Evolutionary conservation across 2,329 filamentous ascomycete species (phyloP).

Genomic region (Paracorniculantispora psalliotae): DNA sequence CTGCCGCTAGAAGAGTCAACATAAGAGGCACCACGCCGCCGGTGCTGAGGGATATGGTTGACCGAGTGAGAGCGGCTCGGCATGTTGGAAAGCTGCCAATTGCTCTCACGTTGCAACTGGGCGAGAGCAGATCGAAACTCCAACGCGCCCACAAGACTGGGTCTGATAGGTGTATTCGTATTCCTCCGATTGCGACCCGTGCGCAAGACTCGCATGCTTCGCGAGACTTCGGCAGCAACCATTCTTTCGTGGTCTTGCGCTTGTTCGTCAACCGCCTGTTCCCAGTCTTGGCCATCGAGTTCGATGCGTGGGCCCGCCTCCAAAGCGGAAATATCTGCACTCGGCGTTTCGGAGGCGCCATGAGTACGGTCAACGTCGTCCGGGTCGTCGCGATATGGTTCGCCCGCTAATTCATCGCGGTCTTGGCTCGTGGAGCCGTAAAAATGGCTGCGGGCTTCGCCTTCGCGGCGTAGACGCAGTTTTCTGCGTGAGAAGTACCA

Average conservation of each 20-base stretch:
- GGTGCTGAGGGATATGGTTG: conserved; percentile 22
- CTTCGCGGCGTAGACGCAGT: conserved; percentile 58
- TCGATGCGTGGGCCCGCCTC: conserved; percentile 45
- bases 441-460: conserved; percentile 69
- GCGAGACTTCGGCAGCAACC: conserved; percentile 76
- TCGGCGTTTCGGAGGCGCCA: conserved; percentile 14
- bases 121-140: conserved; percentile 89
- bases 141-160: conserved; percentile 86
- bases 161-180: conserved; percentile 80
- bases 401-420: conserved; percentile 48
- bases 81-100: conserved; percentile 66
- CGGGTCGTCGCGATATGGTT: conserved; percentile 61
- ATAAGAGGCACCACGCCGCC: conserved; percentile 25
- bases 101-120: conserved; percentile 78
- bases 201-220: conserved; percentile 84
- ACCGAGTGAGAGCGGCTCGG: conserved; percentile 53
- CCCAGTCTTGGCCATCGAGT: conserved; percentile 34
- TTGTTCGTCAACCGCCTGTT: conserved; percentile 41
- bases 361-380: conserved; percentile 25
- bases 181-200: conserved; percentile 61
- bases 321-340: conserved; percentile 37
- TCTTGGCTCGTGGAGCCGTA: conserved; percentile 46
- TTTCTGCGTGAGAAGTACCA: conserved; percentile 68
- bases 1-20: conserved; percentile 17
- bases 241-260: conserved; percentile 54